Percentiles rank a stretch among this genome's conserved stretches.
These are phyloP conservation scores for Colletotrichum navitas DNA, from an alignment of 2,329 filamentous ascomycete genomes.

Conservation along the genomic window DNA sequence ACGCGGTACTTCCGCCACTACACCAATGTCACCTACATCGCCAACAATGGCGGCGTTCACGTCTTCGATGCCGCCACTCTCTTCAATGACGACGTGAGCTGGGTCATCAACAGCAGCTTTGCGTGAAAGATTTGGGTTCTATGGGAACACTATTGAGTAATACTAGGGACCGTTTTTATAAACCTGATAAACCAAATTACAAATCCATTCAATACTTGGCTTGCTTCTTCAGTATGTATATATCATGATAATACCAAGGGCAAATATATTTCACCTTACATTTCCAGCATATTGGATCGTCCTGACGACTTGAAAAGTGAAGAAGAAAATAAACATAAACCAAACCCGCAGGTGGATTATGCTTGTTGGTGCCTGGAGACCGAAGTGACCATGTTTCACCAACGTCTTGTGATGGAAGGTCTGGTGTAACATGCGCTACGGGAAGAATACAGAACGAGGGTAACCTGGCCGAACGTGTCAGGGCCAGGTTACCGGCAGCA, in stretches of 20 bases:
- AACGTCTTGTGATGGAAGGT: no score
- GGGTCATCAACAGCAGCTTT: conserved; percentile 58
- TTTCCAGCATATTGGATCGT: not conserved
- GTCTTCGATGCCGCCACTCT: conserved; percentile 61
- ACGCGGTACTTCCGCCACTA: conserved; percentile 71
- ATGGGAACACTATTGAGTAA: not conserved
- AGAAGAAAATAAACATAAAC: no score
- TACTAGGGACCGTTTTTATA: not conserved
- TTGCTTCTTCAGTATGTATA: not conserved
- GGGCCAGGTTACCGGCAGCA: no score
- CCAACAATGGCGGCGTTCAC: conserved; percentile 68
- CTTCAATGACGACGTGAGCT: conserved; percentile 69
- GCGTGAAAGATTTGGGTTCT: conserved; percentile 48
- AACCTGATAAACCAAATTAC: not conserved
- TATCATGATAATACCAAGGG: no score
- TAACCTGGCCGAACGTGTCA: no score
- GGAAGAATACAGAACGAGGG: no score
- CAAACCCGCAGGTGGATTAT: not conserved
- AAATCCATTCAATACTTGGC: not conserved
- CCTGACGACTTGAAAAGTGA: not conserved
- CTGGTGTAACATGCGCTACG: no score
- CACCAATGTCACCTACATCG: conserved; percentile 59
- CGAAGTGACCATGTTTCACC: not conserved
- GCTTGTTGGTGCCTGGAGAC: not conserved
- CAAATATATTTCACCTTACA: not conserved